phyloP scores from a whole-genome alignment of 352 stramenopile genomes.

The Phytopythium ostracodes region DNA sequence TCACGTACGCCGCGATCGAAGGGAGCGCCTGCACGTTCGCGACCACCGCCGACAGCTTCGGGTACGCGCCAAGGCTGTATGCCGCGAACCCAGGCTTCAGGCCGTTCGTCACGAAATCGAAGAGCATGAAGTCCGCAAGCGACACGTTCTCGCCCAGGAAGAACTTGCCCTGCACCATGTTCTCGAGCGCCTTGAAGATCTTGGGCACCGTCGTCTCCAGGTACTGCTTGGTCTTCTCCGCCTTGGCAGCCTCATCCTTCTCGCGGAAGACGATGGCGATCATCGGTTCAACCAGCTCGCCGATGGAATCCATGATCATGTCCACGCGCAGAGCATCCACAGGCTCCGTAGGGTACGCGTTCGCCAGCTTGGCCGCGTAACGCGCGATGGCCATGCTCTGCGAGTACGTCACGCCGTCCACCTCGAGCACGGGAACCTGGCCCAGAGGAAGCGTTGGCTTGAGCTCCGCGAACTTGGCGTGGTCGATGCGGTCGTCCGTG shows the following conservation, averaged over 20 bases:
- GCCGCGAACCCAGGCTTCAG: not conserved
- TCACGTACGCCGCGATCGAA: constrained; percentile 5
- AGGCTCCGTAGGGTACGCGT: constrained; percentile 25
- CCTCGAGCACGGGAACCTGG: constrained; percentile 31
- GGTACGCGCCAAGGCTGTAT: not conserved
- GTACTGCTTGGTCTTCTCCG: constrained; percentile 36
- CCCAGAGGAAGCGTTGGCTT: constrained; percentile 38
- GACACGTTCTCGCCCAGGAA: constrained; percentile 5
- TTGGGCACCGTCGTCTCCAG: constrained; percentile 34
- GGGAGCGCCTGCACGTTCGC: constrained; percentile 4
- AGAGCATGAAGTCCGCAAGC: constrained; percentile 10
- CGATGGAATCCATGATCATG: constrained; percentile 25
- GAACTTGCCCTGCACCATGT: constrained; percentile 41
- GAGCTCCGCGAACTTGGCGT: constrained; percentile 23
- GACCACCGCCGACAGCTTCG: constrained; percentile 2
- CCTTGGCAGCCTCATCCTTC: constrained; percentile 34
- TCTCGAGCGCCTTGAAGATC: constrained; percentile 34
- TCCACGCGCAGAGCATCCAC: constrained; percentile 27
- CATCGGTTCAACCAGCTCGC: constrained; percentile 32
- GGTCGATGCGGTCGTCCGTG: constrained; percentile 22
- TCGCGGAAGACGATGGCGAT: constrained; percentile 12
- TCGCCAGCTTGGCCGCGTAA: constrained; percentile 37
- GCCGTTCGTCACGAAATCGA: constrained; percentile 4
- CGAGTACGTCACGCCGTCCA: constrained; percentile 26
- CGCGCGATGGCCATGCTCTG: constrained; percentile 39